Percentiles rank a stretch among this genome's conserved stretches.
These are phyloP conservation scores for Pseudogymnoascus sp. DNA, from an alignment of 2,329 filamentous ascomycete species.

Conservation along the genomic window DNA sequence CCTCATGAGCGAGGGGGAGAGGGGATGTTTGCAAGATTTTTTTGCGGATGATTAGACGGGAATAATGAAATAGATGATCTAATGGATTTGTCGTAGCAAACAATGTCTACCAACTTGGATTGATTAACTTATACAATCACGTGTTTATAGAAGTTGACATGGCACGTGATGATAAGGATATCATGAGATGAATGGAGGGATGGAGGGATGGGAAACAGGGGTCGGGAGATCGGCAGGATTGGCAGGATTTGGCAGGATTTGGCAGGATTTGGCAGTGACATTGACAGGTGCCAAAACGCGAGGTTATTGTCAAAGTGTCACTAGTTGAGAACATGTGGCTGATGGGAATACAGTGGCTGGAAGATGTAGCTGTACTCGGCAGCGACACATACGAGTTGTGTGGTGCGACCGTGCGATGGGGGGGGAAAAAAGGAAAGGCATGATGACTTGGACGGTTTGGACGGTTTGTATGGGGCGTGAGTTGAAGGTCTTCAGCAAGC, in stretches of 20 bases:
- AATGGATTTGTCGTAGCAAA: neutral
- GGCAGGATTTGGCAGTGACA: neutral
- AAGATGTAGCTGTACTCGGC: neutral
- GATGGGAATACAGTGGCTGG: neutral
- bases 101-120: neutral
- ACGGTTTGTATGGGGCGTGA: neutral
- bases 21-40: neutral
- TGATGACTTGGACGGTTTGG: neutral
- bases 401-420: neutral
- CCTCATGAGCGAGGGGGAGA: neutral
- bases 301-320: neutral
- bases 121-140: neutral
- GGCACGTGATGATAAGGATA: neutral
- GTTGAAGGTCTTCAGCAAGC: no score
- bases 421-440: neutral
- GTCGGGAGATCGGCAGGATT: neutral
- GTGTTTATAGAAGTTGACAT: neutral
- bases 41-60: neutral
- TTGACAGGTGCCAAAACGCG: neutral
- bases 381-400: neutral
- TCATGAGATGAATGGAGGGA: neutral
- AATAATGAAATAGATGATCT: neutral
- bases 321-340: neutral
- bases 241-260: no score
- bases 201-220: neutral